Evolutionary conservation across 768 basidiomycete species (phyloP).

Genomic region (Leccinum incarnatum): DNA sequence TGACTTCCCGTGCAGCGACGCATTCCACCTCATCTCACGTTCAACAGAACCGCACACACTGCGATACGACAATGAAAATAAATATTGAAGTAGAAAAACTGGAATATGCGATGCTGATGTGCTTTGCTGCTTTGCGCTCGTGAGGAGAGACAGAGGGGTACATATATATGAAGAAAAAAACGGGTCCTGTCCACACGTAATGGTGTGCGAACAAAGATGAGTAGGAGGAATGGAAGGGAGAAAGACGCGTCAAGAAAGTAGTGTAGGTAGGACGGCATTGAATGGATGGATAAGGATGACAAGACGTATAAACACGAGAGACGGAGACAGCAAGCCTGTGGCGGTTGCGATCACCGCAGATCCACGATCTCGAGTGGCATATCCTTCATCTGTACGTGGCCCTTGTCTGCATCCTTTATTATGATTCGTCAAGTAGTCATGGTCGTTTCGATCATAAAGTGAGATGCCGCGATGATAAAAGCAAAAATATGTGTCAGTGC

Average conservation of each 20-base stretch:
- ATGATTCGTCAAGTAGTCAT: background rate
- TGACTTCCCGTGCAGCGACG: too few relatives aligned
- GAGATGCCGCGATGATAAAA: background rate
- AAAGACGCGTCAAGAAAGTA: conserved; percentile 1
- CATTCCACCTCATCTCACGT: background rate
- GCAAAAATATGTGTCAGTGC: background rate
- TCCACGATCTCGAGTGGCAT: conserved; percentile 81
- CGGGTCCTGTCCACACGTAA: background rate
- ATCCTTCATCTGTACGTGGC: conserved; percentile 79
- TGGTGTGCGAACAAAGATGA: background rate
- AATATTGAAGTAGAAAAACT: background rate
- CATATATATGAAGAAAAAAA: conserved; percentile 12
- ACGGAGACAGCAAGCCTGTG: background rate
- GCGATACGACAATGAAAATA: background rate
- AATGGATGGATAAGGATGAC: background rate
- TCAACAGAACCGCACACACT: background rate
- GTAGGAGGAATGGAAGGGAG: background rate
- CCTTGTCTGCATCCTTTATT: conserved; percentile 75
- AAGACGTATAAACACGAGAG: background rate
- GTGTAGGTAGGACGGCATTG: background rate
- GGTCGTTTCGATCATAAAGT: background rate
- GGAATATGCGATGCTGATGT: conserved; percentile 4
- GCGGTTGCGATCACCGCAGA: conserved; percentile 42
- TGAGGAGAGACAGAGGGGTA: background rate
- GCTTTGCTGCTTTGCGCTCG: background rate